Evolutionary conservation across 352 stramenopile species (phyloP), one percentile per base, ranked within the genome.

Genomic region (Phytopythium helicoides): DNA sequence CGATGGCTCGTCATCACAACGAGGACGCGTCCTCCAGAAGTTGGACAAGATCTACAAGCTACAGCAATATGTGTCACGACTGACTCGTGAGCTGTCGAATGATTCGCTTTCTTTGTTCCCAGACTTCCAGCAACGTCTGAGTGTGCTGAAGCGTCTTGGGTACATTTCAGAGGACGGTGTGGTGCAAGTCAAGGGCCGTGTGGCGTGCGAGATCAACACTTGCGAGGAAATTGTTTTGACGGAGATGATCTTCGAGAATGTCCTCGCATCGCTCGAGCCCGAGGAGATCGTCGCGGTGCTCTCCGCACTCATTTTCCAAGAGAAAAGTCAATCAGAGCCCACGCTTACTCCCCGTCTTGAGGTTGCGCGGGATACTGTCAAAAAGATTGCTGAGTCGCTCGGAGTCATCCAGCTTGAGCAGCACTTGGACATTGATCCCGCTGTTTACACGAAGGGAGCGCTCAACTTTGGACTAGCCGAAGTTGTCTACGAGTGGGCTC

Each of bases 161-260:
- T 98, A 98, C 75, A 88, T 99, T 45, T 93, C 84, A 0, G 65
- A 80, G 1, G 84, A 90, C 47, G 81, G 81, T 15, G 77, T 93
- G 12, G 94, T 99, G 33, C 88, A 96, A 47, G 76, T 92, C 31
- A 99, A 99, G 66, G 97, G 97, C 18, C 84, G 96, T 21, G 96
- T 99, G 10, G 96, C 96, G 2, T 99, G 96, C 58, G 96, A 99
- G 76, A 94, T 99, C 41, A 99, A 98, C 76, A 99, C 95, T 3
- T 98, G 95, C 56, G 94, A 99, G 56, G 96, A 98, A 53, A 73
- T 99, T 10, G 90, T 99, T 54, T 75, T 98, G 16, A 99, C 97
- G 0, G 97, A 99, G 73, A 97, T 99, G 83, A 96, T 99, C 31
- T 99, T 99, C 64, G 95, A 98, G 64, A 98, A 98, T 47, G 87